Percentiles rank a stretch among this genome's conserved stretches.
Conservation (phyloP, 805 yeast species). For the Ogataea siamensis region DNA sequence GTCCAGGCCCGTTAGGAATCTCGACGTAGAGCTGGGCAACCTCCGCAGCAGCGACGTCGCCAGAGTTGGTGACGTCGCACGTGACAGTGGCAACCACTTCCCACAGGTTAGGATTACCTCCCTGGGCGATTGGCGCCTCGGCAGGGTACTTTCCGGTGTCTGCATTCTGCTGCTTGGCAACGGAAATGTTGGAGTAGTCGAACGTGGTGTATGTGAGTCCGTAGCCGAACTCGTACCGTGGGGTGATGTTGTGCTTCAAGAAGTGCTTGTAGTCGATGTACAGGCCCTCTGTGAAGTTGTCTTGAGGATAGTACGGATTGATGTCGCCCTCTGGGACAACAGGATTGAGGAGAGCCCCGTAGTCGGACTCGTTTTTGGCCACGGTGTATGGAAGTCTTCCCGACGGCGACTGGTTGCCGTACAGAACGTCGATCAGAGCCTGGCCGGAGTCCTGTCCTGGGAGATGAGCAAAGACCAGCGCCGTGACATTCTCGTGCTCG, state of each 20-base stretch:
- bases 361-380: conserved; percentile 48
- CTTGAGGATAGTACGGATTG: conserved; percentile 39
- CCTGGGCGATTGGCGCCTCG: conserved; percentile 1
- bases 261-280: conserved; percentile 57
- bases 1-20: conserved; percentile 43
- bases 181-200: conserved; percentile 27
- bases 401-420: conserved; percentile 61
- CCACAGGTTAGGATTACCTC: conserved; percentile 29
- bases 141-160: conserved; percentile 2
- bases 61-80: conserved; percentile 39
- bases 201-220: conserved; percentile 57
- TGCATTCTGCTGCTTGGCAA: conserved; percentile 4
- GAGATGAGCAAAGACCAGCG: conserved; percentile 43
- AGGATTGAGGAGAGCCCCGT: conserved; percentile 38
- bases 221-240: conserved; percentile 61
- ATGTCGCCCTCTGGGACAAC: conserved; percentile 26
- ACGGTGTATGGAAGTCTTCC: conserved; percentile 64
- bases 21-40: conserved; percentile 46
- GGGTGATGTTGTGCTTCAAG: conserved; percentile 53
- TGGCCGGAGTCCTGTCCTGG: conserved; percentile 46
- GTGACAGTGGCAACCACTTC: conserved; percentile 39
- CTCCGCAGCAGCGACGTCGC: conserved; percentile 39
- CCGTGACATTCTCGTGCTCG: conserved; percentile 57
- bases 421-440: conserved; percentile 56
- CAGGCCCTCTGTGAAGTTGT: conserved; percentile 45